These are phyloP conservation scores for Grifola frondosa DNA, from an alignment of 1,284 basidiomycete species.

Conservation along the genomic window DNA sequence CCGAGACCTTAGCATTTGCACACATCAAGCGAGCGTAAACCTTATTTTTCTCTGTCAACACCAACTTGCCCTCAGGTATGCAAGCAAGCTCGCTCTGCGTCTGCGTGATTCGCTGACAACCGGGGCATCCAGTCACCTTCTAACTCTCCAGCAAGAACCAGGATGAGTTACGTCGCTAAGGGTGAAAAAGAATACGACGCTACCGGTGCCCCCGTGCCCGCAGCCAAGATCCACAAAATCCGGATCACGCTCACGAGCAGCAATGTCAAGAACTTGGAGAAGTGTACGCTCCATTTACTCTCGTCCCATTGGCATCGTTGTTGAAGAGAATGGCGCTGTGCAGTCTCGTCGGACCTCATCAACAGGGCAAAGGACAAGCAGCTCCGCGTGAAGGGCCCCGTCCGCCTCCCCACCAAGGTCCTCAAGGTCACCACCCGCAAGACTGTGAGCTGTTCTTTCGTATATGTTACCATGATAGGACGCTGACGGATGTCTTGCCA, in stretches of 20 bases:
- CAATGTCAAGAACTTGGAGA: conserved; percentile 98
- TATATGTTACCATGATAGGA: not conserved
- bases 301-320: not conserved
- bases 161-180: conserved; percentile 99
- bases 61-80: conserved; percentile 32
- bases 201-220: conserved; percentile 80
- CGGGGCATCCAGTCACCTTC: conserved; percentile 62
- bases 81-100: conserved; percentile 1
- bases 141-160: conserved; percentile 63
- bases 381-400: conserved; percentile 98
- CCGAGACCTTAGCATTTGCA: conserved; percentile 17
- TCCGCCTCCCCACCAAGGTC: conserved; percentile 98
- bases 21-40: conserved; percentile 22
- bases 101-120: conserved; percentile 3
- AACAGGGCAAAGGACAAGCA: conserved; percentile 99
- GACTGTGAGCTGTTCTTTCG: conserved; percentile 62
- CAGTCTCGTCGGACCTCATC: conserved; percentile 93
- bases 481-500: conserved; percentile 1
- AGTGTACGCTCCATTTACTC: conserved; percentile 61
- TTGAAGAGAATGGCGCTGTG: not conserved
- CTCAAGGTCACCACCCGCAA: conserved; percentile 99
- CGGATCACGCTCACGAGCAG: conserved; percentile 98
- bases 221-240: conserved; percentile 98
- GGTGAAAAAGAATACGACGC: conserved; percentile 97
- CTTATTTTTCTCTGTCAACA: conserved; percentile 35